Conservation (phyloP, 2,329 filamentous ascomycete species). For the Juglanconis oblonga region DNA sequence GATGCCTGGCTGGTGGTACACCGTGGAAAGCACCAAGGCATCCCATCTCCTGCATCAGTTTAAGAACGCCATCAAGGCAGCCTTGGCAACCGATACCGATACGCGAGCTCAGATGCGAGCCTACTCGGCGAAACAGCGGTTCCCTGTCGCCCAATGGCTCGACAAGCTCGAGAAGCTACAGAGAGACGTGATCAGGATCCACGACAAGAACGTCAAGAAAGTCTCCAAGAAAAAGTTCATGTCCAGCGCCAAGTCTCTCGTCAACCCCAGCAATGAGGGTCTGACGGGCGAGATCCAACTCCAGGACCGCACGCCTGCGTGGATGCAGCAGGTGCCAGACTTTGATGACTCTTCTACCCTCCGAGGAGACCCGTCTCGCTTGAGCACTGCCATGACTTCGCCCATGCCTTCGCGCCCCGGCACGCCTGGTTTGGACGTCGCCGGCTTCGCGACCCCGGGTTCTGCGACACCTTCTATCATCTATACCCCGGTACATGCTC, state of each 20-base stretch:
- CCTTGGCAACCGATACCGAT: conserved; percentile 52
- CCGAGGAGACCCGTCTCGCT: conserved; percentile 2
- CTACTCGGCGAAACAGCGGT: conserved; percentile 60
- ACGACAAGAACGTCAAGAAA: conserved; percentile 30
- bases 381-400: conserved; percentile 19
- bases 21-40: conserved; percentile 57
- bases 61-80: conserved; percentile 58
- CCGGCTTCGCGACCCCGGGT: conserved; percentile 13
- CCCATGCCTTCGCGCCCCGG: conserved; percentile 20
- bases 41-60: conserved; percentile 62
- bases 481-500: neutral
- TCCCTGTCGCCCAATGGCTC: conserved; percentile 65
- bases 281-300: conserved; percentile 11
- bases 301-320: conserved; percentile 12
- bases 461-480: neutral
- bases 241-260: conserved; percentile 17
- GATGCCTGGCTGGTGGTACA: conserved; percentile 71
- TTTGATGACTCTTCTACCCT: conserved; percentile 1
- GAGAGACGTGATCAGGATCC: conserved; percentile 46
- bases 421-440: conserved; percentile 14
- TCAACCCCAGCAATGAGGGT: conserved; percentile 16
- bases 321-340: conserved; percentile 14
- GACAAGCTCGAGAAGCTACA: conserved; percentile 62
- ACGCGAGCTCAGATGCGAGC: conserved; percentile 61
- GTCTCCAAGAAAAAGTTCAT: conserved; percentile 19